Evolutionary conservation across 2,329 filamentous ascomycete species (phyloP), one percentile per base, ranked within the genome.

Genomic region (Venturia effusa): DNA sequence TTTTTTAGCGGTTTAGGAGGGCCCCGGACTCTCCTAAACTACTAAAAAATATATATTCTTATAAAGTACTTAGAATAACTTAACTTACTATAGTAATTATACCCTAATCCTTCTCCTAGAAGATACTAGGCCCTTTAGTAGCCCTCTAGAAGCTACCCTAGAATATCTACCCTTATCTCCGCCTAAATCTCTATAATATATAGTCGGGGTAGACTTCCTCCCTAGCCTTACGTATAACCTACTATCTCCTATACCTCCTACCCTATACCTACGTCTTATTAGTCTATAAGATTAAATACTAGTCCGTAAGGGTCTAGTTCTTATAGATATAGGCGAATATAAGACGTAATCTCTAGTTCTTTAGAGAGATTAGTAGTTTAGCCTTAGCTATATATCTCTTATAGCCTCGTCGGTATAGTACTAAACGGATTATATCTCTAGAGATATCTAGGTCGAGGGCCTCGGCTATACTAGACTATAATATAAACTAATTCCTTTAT

Each of bases 71-170:
- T n/a, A n/a, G n/a, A n/a, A n/a, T n/a, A n/a, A n/a, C n/a, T n/a
- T 41, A 41, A 15, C 39, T 41, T 41, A 41, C 39, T 41, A 41
- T 41, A 41, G 4, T 70, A 37, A 73, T 72, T 39, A 45, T 65
- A 30, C 68, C 68, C 70, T 66, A 74, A 48, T 71, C 70, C 66
- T 73, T 73, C 67, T 72, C 69, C 71, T 66, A 74, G 64, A 73
- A 71, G 24, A 73, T 59, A 22, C 65, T 65, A 39, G 67, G 68
- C 8, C 71, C 70, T 66, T 71, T 72, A 8, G 45, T 54, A 40
- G 22, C 41, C 30, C 71, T 68, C 61, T 62, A 67, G 66, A 73
- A 71, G 59, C 66, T 70, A 15, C 66, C 71, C 68, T 65, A 74
- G 62, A 74, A 73, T 67, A 72, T 73, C 68, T 65, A 72, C 3